phyloP scores from a whole-genome alignment of 2,329 filamentous ascomycete species.

The Cladosporium austrohemisphaericum region DNA sequence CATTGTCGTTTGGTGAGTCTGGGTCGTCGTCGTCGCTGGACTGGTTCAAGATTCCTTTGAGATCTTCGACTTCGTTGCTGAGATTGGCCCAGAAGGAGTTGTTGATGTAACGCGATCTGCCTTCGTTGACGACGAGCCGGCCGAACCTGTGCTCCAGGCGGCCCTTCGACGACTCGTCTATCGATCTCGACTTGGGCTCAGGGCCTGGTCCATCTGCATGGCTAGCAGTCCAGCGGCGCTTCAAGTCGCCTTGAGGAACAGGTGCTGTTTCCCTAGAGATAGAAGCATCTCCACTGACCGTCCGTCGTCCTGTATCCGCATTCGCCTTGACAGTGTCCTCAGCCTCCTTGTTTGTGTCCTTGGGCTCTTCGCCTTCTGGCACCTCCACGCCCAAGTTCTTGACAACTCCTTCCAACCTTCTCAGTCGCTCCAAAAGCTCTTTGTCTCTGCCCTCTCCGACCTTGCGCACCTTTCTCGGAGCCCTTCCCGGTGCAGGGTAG shows the following conservation, averaged over 20 bases:
- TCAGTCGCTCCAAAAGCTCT: slow-evolving; percentile 68
- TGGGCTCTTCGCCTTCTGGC: slow-evolving; percentile 33
- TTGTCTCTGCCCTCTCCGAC: slow-evolving; percentile 55
- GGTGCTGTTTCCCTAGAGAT: background rate
- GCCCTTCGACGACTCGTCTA: slow-evolving; percentile 26
- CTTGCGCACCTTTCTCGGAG: slow-evolving; percentile 65
- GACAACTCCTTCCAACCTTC: slow-evolving; percentile 72
- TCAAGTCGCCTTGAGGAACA: slow-evolving; percentile 5
- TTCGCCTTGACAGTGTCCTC: background rate
- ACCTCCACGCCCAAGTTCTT: slow-evolving; percentile 52
- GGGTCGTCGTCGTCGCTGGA: slow-evolving; percentile 59
- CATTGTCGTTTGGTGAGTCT: slow-evolving; percentile 37
- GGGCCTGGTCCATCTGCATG: background rate
- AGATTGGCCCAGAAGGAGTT: slow-evolving; percentile 73
- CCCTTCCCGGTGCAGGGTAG: slow-evolving; percentile 70
- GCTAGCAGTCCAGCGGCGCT: slow-evolving; percentile 11
- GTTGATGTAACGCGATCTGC: slow-evolving; percentile 68
- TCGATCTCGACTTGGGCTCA: slow-evolving; percentile 23
- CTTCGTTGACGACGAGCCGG: slow-evolving; percentile 66
- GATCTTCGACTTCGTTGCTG: slow-evolving; percentile 67
- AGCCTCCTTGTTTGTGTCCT: slow-evolving; percentile 21
- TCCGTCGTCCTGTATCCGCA: slow-evolving; percentile 1
- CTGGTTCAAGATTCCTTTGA: slow-evolving; percentile 61
- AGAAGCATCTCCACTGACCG: slow-evolving; percentile 8
- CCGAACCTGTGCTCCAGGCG: slow-evolving; percentile 54